These are phyloP conservation scores for Penicillium alfredii DNA, from an alignment of 495 filamentous ascomycete species.

Conservation along the genomic window DNA sequence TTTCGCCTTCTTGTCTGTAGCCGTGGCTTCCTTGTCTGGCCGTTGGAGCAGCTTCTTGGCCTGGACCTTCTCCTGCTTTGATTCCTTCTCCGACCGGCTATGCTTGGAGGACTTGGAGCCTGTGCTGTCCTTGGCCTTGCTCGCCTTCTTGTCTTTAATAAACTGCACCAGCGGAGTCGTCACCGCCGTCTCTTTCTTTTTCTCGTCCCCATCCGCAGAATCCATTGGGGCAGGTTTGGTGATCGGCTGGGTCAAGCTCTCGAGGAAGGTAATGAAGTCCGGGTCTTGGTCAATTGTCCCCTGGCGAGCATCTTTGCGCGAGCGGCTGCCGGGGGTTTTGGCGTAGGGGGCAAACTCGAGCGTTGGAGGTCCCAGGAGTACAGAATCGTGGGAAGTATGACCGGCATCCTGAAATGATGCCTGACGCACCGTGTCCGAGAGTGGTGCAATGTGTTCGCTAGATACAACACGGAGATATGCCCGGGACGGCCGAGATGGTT, in stretches of 20 bases:
- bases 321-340: constrained; percentile 64
- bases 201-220: constrained; percentile 42
- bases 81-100: constrained; percentile 52
- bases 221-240: constrained; percentile 48
- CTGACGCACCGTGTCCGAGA: constrained; percentile 61
- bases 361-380: constrained; percentile 64
- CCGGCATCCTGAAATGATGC: constrained; percentile 68
- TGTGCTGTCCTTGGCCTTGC: constrained; percentile 65
- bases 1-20: constrained; percentile 46
- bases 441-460: constrained; percentile 49
- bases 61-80: constrained; percentile 48
- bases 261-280: constrained; percentile 89
- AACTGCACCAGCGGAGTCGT: constrained; percentile 88
- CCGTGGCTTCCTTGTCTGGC: constrained; percentile 39
- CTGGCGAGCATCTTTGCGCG: constrained; percentile 72
- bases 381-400: constrained; percentile 58
- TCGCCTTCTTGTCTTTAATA: constrained; percentile 83
- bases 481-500: constrained; percentile 67
- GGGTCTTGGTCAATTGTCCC: constrained; percentile 94
- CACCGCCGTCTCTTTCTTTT: constrained; percentile 60
- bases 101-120: constrained; percentile 54
- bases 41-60: constrained; percentile 45
- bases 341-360: constrained; percentile 80
- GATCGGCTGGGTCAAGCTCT: constrained; percentile 75
- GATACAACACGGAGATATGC: constrained; percentile 71